Evolutionary conservation across 306 rosid genomes (phyloP).

Genomic region (Hippophae tibetana): DNA sequence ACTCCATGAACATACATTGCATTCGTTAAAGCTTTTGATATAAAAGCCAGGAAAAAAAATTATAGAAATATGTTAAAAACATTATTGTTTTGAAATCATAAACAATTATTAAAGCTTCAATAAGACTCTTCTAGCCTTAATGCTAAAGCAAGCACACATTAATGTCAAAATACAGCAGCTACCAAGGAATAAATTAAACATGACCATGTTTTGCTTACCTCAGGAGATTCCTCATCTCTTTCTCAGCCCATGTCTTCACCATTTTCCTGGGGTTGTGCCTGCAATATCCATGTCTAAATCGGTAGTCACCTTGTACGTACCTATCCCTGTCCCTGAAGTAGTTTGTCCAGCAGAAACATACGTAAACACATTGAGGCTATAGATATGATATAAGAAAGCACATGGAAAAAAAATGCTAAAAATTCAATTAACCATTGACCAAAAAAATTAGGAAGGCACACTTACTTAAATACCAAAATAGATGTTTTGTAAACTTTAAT

Average conservation of each 20-base stretch:
- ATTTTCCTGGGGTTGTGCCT: slow-evolving; percentile 88
- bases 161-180: background rate
- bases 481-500: slow-evolving; percentile 89
- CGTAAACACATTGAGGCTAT: slow-evolving; percentile 10
- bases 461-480: slow-evolving; percentile 75
- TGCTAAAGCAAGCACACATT: background rate
- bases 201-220: slow-evolving; percentile 35
- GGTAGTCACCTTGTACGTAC: slow-evolving; percentile 87
- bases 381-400: background rate
- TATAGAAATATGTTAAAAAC: background rate
- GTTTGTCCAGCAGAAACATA: slow-evolving; percentile 7
- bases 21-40: background rate
- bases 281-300: slow-evolving; percentile 81
- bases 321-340: slow-evolving; percentile 83
- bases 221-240: slow-evolving; percentile 83
- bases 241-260: slow-evolving; percentile 98
- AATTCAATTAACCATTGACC: slow-evolving; percentile 3
- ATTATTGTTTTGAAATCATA: background rate
- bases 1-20: too few relatives aligned
- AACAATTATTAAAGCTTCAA: background rate
- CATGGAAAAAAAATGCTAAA: background rate
- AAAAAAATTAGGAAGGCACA: slow-evolving; percentile 10
- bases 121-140: background rate
- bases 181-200: background rate
- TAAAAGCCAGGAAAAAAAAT: background rate